Base-by-base conservation (phyloP, 1,284 basidiomycete species). In the Limonomyces culmigenus region DNA sequence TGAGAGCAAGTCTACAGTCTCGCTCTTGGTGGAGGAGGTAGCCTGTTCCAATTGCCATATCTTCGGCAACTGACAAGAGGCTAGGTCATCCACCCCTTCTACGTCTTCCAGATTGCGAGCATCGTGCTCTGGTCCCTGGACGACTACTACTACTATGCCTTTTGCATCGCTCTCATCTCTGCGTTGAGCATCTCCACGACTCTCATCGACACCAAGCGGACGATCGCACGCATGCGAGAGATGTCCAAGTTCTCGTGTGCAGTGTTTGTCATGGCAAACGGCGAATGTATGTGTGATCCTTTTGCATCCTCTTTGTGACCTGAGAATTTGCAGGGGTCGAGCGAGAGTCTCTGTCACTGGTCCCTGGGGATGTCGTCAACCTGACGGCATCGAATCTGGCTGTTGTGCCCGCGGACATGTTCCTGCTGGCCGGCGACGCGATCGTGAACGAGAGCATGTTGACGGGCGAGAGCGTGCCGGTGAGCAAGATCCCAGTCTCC, bases 371-470 rank as follows among this genome's bases (percentile, higher is more conserved):
- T 52, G 67, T 98, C 39, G 67, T 97, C 46, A 88, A 96, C 52
- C 65, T 96, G 6, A 79, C 86, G 11, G 74, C 79, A 34, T 67
- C 85, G 1, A 68, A 72, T 12, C 65, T 95, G 13, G 59, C 72
- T 5, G 60, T 81, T 19, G 70, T 99, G 44, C 95, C 95, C 1
- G 86, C 88, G 11, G 95, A 99, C 53, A 70, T 93, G 43, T 73
- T 96, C 45, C 67, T 97, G 13, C 72, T 98, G 19, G 86, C 85
- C 4, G 93, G 95, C 3, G 95, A 97, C 51, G 89, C 89, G 1
- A 95, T 98, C 43, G 84, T 97, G 39, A 97, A 98, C 53, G 95
- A 98, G 59, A 93, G 88, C 43, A 97, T 97, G 93, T 71, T 98
- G 13, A 96, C 91, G 0, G 91, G 91, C 8, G 92, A 96, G 55